These are phyloP conservation scores for Adenanthera pavonina DNA, from an alignment of 306 rosid genomes.

Conservation along the genomic window DNA sequence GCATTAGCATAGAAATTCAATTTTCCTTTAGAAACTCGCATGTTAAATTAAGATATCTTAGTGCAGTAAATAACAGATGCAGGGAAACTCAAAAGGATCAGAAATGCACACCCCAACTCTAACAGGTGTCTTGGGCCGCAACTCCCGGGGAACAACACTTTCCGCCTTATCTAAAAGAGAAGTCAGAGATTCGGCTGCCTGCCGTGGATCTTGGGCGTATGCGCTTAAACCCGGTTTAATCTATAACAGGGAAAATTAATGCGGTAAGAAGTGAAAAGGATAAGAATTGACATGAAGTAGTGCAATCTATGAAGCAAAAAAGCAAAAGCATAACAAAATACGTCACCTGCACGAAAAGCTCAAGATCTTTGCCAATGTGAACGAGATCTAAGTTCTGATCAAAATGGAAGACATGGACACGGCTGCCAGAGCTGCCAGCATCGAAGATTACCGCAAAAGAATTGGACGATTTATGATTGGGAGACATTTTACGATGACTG, in stretches of 20 bases:
- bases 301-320: background rate
- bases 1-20: slow-evolving; percentile 43
- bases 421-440: slow-evolving; percentile 99
- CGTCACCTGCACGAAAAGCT: slow-evolving; percentile 78
- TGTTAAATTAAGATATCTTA: slow-evolving; percentile 7
- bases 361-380: slow-evolving; percentile 90
- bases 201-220: slow-evolving; percentile 66
- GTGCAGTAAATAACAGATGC: background rate
- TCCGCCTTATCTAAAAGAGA: slow-evolving; percentile 76
- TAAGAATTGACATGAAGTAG: background rate
- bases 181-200: slow-evolving; percentile 77
- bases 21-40: slow-evolving; percentile 38
- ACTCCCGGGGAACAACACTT: slow-evolving; percentile 71
- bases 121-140: slow-evolving; percentile 81
- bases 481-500: slow-evolving; percentile 62
- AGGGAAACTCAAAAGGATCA: background rate
- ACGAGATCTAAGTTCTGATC: slow-evolving; percentile 77
- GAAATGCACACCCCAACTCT: slow-evolving; percentile 82
- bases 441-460: slow-evolving; percentile 88
- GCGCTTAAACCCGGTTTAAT: slow-evolving; percentile 81
- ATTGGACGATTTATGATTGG: slow-evolving; percentile 45
- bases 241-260: slow-evolving; percentile 41
- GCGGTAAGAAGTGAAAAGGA: background rate
- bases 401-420: slow-evolving; percentile 90
- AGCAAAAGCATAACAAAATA: background rate